Percentiles rank a stretch among this genome's conserved stretches.
These are phyloP conservation scores for Chlorencoelia australis DNA, from an alignment of 2,329 filamentous ascomycete species.

Conservation along the genomic window DNA sequence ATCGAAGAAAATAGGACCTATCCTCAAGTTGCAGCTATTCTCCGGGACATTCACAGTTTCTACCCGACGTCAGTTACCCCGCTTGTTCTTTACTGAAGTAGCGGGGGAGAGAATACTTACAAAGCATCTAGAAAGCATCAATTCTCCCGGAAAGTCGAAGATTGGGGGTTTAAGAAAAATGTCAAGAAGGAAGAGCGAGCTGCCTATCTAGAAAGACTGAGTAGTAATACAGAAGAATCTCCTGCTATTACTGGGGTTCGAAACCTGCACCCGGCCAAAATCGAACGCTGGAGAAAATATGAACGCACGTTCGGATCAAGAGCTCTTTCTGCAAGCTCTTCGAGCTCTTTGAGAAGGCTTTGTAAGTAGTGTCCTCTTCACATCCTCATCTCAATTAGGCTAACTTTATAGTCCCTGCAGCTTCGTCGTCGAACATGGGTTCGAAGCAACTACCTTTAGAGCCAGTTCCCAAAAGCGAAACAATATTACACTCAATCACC, in stretches of 20 bases:
- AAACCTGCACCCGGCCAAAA: not conserved
- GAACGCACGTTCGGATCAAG: not conserved
- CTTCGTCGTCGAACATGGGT: not conserved
- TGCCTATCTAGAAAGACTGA: not conserved
- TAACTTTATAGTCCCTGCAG: too few species aligned
- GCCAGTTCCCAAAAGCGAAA: not conserved
- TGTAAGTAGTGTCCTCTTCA: not conserved
- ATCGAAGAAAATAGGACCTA: not conserved
- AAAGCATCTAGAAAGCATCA: slow-evolving; percentile 1
- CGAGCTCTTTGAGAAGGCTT: not conserved
- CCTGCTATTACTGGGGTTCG: not conserved
- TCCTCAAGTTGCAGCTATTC: not conserved
- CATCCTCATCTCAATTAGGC: not conserved
- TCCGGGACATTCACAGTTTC: not conserved
- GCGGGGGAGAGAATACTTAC: too few species aligned
- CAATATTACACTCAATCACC: not conserved
- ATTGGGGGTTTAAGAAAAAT: slow-evolving; percentile 4
- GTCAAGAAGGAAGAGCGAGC: not conserved
- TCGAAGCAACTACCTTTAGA: not conserved
- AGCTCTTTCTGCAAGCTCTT: not conserved
- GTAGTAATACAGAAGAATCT: not conserved
- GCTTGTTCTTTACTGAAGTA: too few species aligned
- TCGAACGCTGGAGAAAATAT: slow-evolving; percentile 1
- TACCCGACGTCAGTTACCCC: not conserved
- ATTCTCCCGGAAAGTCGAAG: slow-evolving; percentile 1